phyloP scores from a whole-genome alignment of 495 filamentous ascomycete species.

The Aspergillus nanangensis region DNA sequence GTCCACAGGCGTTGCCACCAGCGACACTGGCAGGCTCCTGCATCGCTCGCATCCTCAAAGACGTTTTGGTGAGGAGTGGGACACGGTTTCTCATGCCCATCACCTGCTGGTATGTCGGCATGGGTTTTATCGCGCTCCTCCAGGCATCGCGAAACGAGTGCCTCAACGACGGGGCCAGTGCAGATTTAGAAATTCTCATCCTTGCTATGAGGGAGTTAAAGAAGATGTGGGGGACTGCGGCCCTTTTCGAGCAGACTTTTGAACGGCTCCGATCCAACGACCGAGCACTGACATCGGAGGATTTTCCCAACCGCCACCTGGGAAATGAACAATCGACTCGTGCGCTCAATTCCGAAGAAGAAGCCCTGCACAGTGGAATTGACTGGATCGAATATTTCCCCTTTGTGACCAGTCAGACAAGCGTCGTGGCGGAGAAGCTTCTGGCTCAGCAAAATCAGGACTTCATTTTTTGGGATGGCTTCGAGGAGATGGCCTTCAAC shows the following conservation, averaged over 20 bases:
- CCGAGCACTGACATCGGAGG: background rate
- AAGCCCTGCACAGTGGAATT: background rate
- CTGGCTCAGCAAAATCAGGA: background rate
- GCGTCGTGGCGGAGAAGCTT: constrained; percentile 3
- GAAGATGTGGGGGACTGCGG: constrained; percentile 30
- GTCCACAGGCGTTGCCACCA: constrained; percentile 26
- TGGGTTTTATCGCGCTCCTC: constrained; percentile 28
- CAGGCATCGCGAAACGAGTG: constrained; percentile 23
- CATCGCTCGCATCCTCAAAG: constrained; percentile 27
- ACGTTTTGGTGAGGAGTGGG: constrained; percentile 25
- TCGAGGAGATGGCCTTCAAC: background rate
- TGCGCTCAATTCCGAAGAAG: background rate
- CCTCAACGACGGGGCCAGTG: constrained; percentile 22
- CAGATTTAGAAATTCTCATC: constrained; percentile 27
- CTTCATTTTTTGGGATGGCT: background rate
- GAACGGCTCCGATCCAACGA: constrained; percentile 16
- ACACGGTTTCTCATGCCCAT: constrained; percentile 33
- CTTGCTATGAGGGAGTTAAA: constrained; percentile 21
- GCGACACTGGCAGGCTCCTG: constrained; percentile 31
- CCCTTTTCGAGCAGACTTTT: constrained; percentile 25
- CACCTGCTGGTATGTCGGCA: constrained; percentile 32
- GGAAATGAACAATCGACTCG: background rate
- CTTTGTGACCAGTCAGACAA: constrained; percentile 6
- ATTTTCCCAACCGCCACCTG: background rate
- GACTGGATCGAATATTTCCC: constrained; percentile 9